Evolutionary conservation across 2,329 filamentous ascomycete species (phyloP).

Genomic region (Epicoccum nigrum): DNA sequence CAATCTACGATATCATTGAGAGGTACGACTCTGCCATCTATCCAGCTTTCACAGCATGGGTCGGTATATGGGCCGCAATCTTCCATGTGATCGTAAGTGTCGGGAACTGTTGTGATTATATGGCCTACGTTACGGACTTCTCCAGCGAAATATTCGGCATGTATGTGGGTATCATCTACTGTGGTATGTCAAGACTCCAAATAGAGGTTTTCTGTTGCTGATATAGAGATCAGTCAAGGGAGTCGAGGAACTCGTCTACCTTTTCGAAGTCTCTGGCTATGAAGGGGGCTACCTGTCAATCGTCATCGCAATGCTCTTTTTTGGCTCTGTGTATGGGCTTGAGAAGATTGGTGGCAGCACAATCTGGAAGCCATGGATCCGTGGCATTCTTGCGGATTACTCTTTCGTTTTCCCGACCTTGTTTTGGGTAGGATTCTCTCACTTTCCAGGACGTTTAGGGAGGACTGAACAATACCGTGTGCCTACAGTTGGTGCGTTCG

Average conservation of each 20-base stretch:
- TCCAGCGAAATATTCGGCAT: constrained; percentile 60
- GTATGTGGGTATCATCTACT: constrained; percentile 64
- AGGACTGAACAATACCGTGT: constrained; percentile 51
- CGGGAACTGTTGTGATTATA: constrained; percentile 62
- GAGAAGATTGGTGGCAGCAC: constrained; percentile 57
- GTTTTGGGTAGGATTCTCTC: constrained; percentile 61
- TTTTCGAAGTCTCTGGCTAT: constrained; percentile 52
- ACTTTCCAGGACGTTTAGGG: constrained; percentile 57
- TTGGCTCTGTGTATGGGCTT: constrained; percentile 57
- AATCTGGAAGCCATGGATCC: constrained; percentile 52
- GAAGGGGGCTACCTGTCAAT: constrained; percentile 57
- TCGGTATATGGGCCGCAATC: constrained; percentile 63
- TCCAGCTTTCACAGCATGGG: constrained; percentile 62
- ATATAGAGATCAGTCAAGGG: constrained; percentile 64
- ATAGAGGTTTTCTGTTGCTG: too few species aligned
- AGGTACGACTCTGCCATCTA: constrained; percentile 58
- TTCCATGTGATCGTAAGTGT: constrained; percentile 63
- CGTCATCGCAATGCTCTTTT: constrained; percentile 60
- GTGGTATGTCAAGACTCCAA: constrained; percentile 51
- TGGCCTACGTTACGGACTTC: constrained; percentile 65
- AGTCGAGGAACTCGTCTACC: constrained; percentile 61
- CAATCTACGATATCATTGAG: constrained; percentile 63
- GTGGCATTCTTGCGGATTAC: constrained; percentile 59
- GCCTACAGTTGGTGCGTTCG: constrained; percentile 54
- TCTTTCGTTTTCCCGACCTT: constrained; percentile 56